A percentile compares a stretch with the other conserved stretches of the same genome.
These are phyloP conservation scores for Monosporascus sp. DNA, from an alignment of 2,329 filamentous ascomycete species.

Conservation along the genomic window DNA sequence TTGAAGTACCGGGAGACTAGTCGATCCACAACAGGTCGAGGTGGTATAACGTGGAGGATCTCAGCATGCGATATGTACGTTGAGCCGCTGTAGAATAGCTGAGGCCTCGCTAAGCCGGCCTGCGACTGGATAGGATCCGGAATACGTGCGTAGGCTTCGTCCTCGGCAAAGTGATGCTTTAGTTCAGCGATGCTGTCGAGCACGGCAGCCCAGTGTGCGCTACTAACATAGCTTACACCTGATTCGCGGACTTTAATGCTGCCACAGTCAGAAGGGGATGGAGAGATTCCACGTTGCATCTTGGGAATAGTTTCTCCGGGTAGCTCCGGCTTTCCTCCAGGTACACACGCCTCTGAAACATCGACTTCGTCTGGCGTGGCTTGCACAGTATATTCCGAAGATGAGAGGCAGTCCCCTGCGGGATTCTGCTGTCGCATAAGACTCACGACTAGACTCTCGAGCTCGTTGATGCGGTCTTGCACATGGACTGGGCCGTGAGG, in stretches of 20 bases:
- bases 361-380: background rate
- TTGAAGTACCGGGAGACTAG: constrained; percentile 35
- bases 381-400: background rate
- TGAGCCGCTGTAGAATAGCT: constrained; percentile 28
- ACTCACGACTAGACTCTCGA: background rate
- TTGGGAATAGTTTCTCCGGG: background rate
- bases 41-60: constrained; percentile 30
- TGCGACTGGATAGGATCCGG: background rate
- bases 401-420: constrained; percentile 1
- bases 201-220: constrained; percentile 36
- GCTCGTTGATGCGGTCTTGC: constrained; percentile 5
- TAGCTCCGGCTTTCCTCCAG: constrained; percentile 4
- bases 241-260: constrained; percentile 22
- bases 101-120: constrained; percentile 9
- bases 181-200: constrained; percentile 36
- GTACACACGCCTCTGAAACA: background rate
- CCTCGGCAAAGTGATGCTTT: constrained; percentile 28
- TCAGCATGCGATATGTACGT: constrained; percentile 19
- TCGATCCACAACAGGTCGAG: constrained; percentile 27
- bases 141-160: constrained; percentile 8
- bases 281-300: background rate
- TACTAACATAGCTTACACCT: constrained; percentile 28
- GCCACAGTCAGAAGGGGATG: constrained; percentile 20
- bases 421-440: background rate
- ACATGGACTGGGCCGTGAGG: constrained; percentile 1